Conservation (phyloP, 2,329 filamentous ascomycete species). For the Penicillium sp. region DNA sequence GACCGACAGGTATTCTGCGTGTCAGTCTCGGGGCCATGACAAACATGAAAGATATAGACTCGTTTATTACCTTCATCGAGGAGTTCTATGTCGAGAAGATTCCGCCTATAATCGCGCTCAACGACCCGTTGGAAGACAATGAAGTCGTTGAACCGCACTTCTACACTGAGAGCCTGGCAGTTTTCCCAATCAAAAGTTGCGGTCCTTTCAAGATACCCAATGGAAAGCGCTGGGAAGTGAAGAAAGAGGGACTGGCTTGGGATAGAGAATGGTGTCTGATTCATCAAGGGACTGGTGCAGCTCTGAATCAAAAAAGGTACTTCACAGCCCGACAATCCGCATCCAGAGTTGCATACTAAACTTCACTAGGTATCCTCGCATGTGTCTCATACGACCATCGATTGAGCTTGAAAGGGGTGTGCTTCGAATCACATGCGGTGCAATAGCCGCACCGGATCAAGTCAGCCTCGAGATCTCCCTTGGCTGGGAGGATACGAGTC, state of each 20-base stretch:
- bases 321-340: background rate
- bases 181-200: conserved; percentile 96
- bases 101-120: conserved; percentile 17
- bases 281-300: conserved; percentile 77
- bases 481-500: conserved; percentile 30
- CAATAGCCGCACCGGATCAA: conserved; percentile 32
- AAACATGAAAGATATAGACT: conserved; percentile 66
- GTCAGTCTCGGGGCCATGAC: conserved; percentile 90
- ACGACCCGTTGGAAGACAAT: conserved; percentile 14
- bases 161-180: conserved; percentile 61
- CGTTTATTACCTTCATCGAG: conserved; percentile 66
- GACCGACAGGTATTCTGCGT: conserved; percentile 81
- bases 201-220: conserved; percentile 69
- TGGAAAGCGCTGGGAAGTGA: conserved; percentile 67
- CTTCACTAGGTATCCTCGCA: conserved; percentile 54
- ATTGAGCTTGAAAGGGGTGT: conserved; percentile 67
- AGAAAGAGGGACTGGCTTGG: conserved; percentile 80
- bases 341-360: background rate
- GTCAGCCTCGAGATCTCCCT: conserved; percentile 39
- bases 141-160: conserved; percentile 33
- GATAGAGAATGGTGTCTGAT: conserved; percentile 96
- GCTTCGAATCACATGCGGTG: conserved; percentile 54
- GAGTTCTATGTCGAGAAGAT: conserved; percentile 60
- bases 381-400: conserved; percentile 74
- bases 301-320: conserved; percentile 82